A percentile compares a stretch with the other conserved stretches of the same genome.
Conservation (phyloP, 1,284 basidiomycete genomes). For the Malassezia globosa region DNA sequence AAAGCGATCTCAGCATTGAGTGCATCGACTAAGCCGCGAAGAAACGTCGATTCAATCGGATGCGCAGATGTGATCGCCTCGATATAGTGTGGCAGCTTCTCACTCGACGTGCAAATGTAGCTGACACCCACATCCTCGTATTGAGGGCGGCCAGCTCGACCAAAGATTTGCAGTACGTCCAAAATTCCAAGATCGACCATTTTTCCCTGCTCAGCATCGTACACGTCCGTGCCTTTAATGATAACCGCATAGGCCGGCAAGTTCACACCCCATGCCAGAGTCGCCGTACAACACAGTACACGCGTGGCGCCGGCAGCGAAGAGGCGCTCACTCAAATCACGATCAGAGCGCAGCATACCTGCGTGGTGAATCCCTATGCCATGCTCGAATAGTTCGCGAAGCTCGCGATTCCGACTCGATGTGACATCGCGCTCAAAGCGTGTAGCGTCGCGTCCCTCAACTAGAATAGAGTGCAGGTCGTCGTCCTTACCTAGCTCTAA, state of each 20-base stretch:
- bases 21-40: constrained; percentile 73
- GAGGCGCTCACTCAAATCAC: constrained; percentile 90
- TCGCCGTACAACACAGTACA: constrained; percentile 96
- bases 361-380: constrained; percentile 98
- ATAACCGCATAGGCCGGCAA: constrained; percentile 90
- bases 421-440: constrained; percentile 65
- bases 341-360: constrained; percentile 87
- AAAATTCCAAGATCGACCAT: constrained; percentile 89
- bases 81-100: constrained; percentile 86
- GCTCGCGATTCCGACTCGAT: constrained; percentile 80
- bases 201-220: constrained; percentile 50
- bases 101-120: constrained; percentile 86
- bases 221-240: constrained; percentile 97
- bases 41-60: constrained; percentile 87
- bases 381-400: constrained; percentile 82
- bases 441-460: constrained; percentile 23
- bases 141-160: constrained; percentile 90
- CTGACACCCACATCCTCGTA: constrained; percentile 90
- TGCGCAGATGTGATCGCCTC: constrained; percentile 76
- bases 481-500: constrained; percentile 69
- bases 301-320: constrained; percentile 80
- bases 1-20: constrained; percentile 92
- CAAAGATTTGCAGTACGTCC: constrained; percentile 91
- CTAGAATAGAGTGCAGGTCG: constrained; percentile 63
- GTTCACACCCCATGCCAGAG: constrained; percentile 98